Evolutionary conservation across 495 filamentous ascomycete species (phyloP).

Genomic region (Xylaria cubensis): DNA sequence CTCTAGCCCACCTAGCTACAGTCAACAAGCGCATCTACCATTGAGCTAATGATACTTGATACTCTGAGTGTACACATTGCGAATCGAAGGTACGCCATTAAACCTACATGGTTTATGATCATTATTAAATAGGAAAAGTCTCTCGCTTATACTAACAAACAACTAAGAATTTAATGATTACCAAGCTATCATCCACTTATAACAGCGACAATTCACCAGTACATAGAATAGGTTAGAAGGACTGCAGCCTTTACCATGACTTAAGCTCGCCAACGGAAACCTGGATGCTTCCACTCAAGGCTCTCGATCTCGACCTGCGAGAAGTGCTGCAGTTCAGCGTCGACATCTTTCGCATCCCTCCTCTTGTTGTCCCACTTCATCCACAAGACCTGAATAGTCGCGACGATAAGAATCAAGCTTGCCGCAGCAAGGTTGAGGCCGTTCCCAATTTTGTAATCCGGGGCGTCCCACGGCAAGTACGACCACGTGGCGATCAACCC

Average conservation of each 20-base stretch:
- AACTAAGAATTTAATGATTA: neutral
- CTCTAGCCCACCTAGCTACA: neutral
- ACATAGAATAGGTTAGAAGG: neutral
- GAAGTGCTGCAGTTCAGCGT: slow-evolving; percentile 62
- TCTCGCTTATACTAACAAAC: neutral
- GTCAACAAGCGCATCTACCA: neutral
- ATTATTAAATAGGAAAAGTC: neutral
- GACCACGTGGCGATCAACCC: slow-evolving; percentile 75
- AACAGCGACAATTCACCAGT: neutral
- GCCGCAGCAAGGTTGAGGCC: slow-evolving; percentile 72
- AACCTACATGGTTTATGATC: neutral
- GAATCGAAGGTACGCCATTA: neutral
- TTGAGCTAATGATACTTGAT: neutral
- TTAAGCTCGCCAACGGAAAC: slow-evolving; percentile 67
- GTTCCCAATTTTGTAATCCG: slow-evolving; percentile 76
- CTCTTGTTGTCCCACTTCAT: slow-evolving; percentile 70
- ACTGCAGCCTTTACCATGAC: neutral
- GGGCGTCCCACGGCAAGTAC: slow-evolving; percentile 68
- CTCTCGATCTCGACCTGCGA: slow-evolving; percentile 64
- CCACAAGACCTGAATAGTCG: slow-evolving; percentile 57
- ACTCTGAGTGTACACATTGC: neutral
- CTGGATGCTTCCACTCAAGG: slow-evolving; percentile 76
- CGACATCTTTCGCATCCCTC: slow-evolving; percentile 60
- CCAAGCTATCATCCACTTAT: neutral
- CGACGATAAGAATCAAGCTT: slow-evolving; percentile 57